These are phyloP conservation scores for Carallia brachiata DNA, from an alignment of 345 rosid species.

Conservation along the genomic window DNA sequence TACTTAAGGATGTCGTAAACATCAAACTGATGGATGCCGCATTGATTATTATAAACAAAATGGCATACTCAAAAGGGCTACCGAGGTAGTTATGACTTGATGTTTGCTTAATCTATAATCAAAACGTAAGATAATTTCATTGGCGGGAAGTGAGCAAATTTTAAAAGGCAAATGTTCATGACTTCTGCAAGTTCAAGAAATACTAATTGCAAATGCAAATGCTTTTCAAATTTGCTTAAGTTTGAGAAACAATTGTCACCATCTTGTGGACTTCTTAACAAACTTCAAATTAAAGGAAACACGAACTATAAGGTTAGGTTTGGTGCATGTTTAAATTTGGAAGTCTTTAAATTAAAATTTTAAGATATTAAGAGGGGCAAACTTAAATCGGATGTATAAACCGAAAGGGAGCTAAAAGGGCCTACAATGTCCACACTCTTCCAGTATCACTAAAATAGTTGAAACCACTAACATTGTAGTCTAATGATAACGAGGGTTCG, in stretches of 20 bases:
- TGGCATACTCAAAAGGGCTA: background rate
- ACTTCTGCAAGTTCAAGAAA: slow-evolving; percentile 3
- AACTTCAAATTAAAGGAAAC: background rate
- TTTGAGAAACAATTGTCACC: background rate
- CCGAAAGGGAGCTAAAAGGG: too few relatives aligned
- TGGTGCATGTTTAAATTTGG: background rate
- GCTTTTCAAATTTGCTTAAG: background rate
- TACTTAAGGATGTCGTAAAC: too few relatives aligned
- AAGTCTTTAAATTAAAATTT: background rate
- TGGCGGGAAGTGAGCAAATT: background rate
- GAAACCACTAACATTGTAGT: too few relatives aligned
- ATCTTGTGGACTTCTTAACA: background rate
- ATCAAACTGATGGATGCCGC: too few relatives aligned
- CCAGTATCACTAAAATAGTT: background rate
- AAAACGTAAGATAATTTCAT: background rate
- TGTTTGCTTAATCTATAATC: slow-evolving; percentile 4
- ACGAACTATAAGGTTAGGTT: too few relatives aligned
- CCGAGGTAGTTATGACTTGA: background rate
- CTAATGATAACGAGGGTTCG: too few relatives aligned
- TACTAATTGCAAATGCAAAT: too few relatives aligned
- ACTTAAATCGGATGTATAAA: too few relatives aligned
- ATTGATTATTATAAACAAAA: too few relatives aligned
- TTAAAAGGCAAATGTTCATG: background rate
- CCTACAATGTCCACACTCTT: background rate
- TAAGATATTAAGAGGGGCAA: background rate